Evolutionary conservation across 495 filamentous ascomycete genomes (phyloP), one percentile per base, ranked within the genome.

Genomic region (Daldinia vernicosa): DNA sequence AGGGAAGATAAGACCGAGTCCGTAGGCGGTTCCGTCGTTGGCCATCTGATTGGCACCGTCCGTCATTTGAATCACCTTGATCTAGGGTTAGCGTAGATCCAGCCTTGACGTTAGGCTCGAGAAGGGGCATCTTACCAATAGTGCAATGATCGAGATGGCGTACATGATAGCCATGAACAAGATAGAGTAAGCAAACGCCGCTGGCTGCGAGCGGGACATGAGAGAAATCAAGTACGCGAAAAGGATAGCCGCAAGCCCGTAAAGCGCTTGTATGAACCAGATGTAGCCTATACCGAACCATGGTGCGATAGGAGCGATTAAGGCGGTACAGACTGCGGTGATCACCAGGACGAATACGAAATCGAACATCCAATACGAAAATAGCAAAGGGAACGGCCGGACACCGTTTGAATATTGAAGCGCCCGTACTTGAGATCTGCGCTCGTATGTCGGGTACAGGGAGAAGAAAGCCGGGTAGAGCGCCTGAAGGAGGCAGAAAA

Each of bases 261-360:
- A 94, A 3, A 95, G 82, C 32, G 91, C 82, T 58, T 95, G 86
- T 30, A 95, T 84, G 26, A 92, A 76, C 72, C 93, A 94, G 9
- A 95, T 79, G 69, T 94, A 95, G 50, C 87, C 90, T 14, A 91
- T 77, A 70, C 90, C 82, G 72, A 90, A 95, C 90, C 90, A 95
- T n/a, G 88, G 80, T 43, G 85, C 74, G 6, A 84, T 72, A 0
- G 80, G 82, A 6, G 87, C 84, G 60, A 91, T 87, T 37, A 94
- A 87, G 37, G 88, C 84, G 14, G 88, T 85, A 15, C 83, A 81
- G 4, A 90, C 71, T 15, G 88, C 86, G 59, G 84, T 87, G 27
- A 83, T 81, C 3, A 84, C 67, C 15, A 92, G 59, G n/a, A 91
- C 84, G 43, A 88, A 80, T 19, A 88, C 74, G 74, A 89, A 91